These are phyloP conservation scores for Solanum hybrid DNA, from an alignment of 305 asterid genomes.

Conservation along the genomic window DNA sequence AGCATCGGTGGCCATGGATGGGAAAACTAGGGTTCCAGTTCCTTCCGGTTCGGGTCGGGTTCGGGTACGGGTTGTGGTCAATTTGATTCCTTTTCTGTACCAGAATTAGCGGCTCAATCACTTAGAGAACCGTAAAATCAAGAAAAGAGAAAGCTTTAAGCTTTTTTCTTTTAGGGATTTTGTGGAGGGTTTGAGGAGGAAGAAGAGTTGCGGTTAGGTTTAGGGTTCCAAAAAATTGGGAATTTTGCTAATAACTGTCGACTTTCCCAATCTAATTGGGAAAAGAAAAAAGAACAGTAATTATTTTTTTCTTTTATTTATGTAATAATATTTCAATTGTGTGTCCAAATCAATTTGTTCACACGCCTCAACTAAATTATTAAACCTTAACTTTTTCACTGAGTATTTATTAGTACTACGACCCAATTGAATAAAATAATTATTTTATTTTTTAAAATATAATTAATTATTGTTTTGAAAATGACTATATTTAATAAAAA, in stretches of 20 bases:
- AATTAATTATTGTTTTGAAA: no score
- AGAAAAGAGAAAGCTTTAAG: neutral
- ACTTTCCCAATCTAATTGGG: neutral
- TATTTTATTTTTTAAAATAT: no score
- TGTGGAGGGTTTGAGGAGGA: neutral
- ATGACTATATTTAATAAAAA: neutral
- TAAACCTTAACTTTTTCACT: neutral
- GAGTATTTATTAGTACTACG: neutral
- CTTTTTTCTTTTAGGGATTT: neutral
- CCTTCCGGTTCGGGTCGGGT: neutral
- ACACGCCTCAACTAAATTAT: neutral
- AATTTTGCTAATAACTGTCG: neutral
- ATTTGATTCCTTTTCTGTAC: neutral
- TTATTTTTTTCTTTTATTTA: neutral
- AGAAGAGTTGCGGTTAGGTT: neutral
- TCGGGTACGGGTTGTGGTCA: neutral
- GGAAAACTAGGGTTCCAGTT: slow-evolving; percentile 3
- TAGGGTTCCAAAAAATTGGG: slow-evolving; percentile 22
- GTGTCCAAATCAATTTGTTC: neutral
- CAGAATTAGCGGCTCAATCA: neutral
- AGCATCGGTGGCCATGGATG: slow-evolving; percentile 35
- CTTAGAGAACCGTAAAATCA: neutral
- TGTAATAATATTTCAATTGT: neutral
- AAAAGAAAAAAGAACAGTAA: neutral
- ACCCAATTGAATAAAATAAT: neutral